These are phyloP conservation scores for Talaromyces pinophilus DNA, from an alignment of 2,329 filamentous ascomycete species.

Conservation along the genomic window DNA sequence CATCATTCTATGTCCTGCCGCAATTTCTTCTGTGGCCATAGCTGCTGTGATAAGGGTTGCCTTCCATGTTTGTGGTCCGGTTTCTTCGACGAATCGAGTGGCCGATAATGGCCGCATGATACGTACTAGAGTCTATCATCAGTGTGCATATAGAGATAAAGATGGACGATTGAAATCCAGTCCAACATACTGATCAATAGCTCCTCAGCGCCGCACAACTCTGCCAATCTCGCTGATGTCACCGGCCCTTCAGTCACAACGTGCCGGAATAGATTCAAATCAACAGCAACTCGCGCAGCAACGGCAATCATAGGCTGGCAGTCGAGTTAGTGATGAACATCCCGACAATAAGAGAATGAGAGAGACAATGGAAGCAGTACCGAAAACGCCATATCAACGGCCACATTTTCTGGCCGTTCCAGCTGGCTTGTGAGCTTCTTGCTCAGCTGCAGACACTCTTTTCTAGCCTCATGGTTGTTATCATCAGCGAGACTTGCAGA, in stretches of 20 bases:
- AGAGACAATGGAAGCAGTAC: neutral
- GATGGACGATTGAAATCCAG: neutral
- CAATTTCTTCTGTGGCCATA: constrained; percentile 12
- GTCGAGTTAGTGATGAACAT: neutral
- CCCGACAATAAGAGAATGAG: neutral
- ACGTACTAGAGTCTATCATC: neutral
- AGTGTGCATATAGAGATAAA: neutral
- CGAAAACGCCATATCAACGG: constrained; percentile 14
- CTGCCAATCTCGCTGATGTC: neutral
- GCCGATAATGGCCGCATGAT: constrained; percentile 14
- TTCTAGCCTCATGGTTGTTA: neutral
- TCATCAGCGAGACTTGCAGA: neutral
- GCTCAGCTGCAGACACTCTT: neutral
- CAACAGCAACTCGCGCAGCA: neutral
- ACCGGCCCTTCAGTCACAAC: constrained; percentile 9
- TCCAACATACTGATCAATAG: neutral
- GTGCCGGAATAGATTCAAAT: constrained; percentile 9
- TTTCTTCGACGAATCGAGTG: neutral
- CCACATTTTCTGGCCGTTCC: constrained; percentile 8
- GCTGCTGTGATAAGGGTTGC: neutral
- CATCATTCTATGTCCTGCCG: constrained; percentile 9
- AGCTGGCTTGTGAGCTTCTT: constrained; percentile 5
- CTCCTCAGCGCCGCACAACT: constrained; percentile 10
- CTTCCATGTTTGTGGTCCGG: constrained; percentile 1
- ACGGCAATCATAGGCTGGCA: constrained; percentile 12